Conservation (phyloP, 176 grass and related monocot genomes). For the Bonia amplexicaulis region DNA sequence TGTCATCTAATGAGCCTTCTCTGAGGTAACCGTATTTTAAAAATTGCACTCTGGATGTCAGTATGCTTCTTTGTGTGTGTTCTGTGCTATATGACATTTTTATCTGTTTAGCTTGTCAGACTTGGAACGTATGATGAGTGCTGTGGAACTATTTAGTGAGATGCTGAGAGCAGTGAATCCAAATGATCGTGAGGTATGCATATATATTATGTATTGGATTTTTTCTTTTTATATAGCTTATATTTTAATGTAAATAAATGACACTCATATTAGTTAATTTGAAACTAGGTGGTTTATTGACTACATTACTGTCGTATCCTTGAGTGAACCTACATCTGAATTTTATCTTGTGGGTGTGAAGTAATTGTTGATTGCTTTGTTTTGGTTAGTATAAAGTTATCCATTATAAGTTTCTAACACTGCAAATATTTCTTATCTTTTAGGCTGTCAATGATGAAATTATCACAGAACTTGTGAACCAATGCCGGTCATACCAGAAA, state of each 20-base stretch:
- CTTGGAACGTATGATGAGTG: constrained; percentile 49
- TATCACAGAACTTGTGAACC: no score
- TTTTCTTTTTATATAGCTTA: not conserved
- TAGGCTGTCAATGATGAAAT: no score
- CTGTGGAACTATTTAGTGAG: constrained; percentile 62
- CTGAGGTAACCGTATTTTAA: constrained; percentile 39
- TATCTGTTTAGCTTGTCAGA: constrained; percentile 54
- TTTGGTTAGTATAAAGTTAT: not conserved
- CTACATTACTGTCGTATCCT: not conserved
- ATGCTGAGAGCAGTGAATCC: constrained; percentile 79
- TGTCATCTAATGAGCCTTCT: constrained; percentile 54
- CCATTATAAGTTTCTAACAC: not conserved
- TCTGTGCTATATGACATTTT: not conserved
- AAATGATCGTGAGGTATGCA: constrained; percentile 55
- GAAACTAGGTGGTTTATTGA: not conserved
- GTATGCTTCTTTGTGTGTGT: not conserved
- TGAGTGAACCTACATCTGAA: not conserved
- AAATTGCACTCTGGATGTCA: not conserved
- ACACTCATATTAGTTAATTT: not conserved
- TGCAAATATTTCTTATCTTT: not conserved
- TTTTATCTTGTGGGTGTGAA: not conserved
- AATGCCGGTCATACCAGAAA: not conserved
- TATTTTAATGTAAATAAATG: not conserved
- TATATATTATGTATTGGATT: not conserved
- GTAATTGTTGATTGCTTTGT: not conserved